phyloP scores from a whole-genome alignment of 164 flowering plant species.

The Umbilicus rupestris region DNA sequence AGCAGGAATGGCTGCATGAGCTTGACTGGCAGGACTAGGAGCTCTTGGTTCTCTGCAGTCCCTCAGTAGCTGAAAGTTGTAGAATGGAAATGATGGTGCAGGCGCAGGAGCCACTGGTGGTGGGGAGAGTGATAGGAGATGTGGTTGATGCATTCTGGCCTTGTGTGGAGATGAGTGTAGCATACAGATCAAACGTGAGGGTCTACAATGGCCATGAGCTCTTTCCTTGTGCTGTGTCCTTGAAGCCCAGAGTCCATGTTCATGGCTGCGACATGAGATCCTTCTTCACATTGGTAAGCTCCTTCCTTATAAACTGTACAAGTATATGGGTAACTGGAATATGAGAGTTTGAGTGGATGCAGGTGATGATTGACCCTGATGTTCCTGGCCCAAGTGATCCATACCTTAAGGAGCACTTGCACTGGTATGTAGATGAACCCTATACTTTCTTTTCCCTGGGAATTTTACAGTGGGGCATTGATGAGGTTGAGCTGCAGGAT shows the following conservation, averaged over 20 bases:
- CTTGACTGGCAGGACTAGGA: no score
- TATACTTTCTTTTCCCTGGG: not conserved
- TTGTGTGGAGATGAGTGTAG: not conserved
- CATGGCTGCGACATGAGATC: slow-evolving; percentile 8
- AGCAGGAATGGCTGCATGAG: no score
- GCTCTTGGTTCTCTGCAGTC: no score
- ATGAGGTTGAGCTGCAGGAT: not conserved
- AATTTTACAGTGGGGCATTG: not conserved
- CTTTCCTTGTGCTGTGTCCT: slow-evolving; percentile 1
- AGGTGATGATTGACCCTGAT: slow-evolving; percentile 10
- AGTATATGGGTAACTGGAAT: not conserved
- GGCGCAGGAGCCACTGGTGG: not conserved
- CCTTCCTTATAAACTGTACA: no score
- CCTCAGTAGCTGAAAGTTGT: no score
- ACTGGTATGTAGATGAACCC: not conserved
- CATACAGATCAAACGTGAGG: not conserved
- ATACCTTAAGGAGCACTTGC: slow-evolving; percentile 8
- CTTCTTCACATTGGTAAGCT: slow-evolving; percentile 7
- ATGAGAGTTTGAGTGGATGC: not conserved
- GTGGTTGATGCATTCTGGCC: not conserved
- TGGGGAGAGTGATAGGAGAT: slow-evolving; percentile 7
- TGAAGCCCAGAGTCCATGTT: not conserved
- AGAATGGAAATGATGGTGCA: not conserved
- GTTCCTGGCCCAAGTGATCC: slow-evolving; percentile 12
- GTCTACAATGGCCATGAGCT: slow-evolving; percentile 58